Evolutionary conservation across 1,284 basidiomycete genomes (phyloP).

Genomic region (Ustilago lituana): DNA sequence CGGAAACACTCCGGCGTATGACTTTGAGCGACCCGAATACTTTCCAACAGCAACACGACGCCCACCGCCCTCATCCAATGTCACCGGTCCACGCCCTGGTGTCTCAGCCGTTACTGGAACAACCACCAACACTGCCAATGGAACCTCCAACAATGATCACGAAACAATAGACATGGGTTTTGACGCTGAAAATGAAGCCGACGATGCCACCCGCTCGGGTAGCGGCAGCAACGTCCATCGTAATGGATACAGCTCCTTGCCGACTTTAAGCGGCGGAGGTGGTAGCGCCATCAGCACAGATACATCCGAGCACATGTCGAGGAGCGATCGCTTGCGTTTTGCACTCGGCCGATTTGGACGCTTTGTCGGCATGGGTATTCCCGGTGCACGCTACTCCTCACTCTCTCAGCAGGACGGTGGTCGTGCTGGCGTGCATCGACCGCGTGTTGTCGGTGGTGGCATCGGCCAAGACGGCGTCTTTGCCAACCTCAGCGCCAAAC

Average conservation of each 20-base stretch:
- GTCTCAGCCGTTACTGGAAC: no score
- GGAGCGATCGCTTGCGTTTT: conserved; percentile 49
- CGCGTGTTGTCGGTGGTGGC: conserved; percentile 74
- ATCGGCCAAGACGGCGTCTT: conserved; percentile 93
- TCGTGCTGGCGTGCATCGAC: conserved; percentile 28
- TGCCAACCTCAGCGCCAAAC: conserved; percentile 92
- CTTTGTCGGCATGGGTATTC: conserved; percentile 64
- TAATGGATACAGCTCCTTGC: conserved; percentile 35
- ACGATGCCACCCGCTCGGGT: conserved; percentile 20
- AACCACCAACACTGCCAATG: background rate
- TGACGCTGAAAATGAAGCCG: conserved; percentile 20
- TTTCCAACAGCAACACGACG: conserved; percentile 34
- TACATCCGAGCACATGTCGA: conserved; percentile 20
- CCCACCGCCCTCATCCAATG: conserved; percentile 23
- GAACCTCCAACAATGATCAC: conserved; percentile 8
- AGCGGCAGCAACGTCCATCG: conserved; percentile 13
- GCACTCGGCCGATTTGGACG: conserved; percentile 60
- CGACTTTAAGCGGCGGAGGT: conserved; percentile 16
- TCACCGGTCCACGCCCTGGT: conserved; percentile 19
- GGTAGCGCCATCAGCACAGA: conserved; percentile 8
- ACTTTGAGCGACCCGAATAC: conserved; percentile 60
- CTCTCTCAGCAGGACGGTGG: conserved; percentile 33
- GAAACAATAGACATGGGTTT: conserved; percentile 39
- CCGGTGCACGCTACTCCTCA: conserved; percentile 59
- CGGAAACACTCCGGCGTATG: conserved; percentile 37